Percentiles rank a stretch among this genome's conserved stretches.
Conservation (phyloP, 345 rosid species). For the Murraya paniculata region DNA sequence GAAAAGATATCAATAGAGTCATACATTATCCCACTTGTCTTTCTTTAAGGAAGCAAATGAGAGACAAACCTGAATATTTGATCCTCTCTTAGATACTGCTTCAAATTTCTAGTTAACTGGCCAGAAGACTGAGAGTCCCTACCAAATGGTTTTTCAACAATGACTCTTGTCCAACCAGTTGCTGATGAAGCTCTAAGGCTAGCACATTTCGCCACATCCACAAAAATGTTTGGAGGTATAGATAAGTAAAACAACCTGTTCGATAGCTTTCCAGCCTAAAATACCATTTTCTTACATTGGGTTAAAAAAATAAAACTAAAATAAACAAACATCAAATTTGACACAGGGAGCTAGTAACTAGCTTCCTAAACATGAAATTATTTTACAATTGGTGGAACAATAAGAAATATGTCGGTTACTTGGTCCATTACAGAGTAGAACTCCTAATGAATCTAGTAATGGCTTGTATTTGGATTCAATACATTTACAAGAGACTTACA, state of each 20-base stretch:
- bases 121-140: slow-evolving; percentile 78
- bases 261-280: slow-evolving; percentile 65
- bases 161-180: slow-evolving; percentile 87
- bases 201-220: slow-evolving; percentile 76
- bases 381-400: background rate
- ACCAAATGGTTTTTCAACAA: slow-evolving; percentile 93
- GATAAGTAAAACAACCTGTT: slow-evolving; percentile 85
- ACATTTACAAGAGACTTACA: too few relatives aligned
- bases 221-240: slow-evolving; percentile 83
- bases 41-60: background rate
- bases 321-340: background rate
- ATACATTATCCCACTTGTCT: background rate
- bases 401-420: background rate
- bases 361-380: background rate
- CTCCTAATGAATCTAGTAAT: too few relatives aligned
- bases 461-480: too few relatives aligned
- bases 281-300: slow-evolving; percentile 1
- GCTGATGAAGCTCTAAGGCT: slow-evolving; percentile 68
- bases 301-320: background rate
- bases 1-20: slow-evolving; percentile 13
- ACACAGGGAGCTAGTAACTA: background rate
- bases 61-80: slow-evolving; percentile 77
- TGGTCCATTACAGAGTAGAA: background rate
- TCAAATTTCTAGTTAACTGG: slow-evolving; percentile 74
- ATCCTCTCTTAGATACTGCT: slow-evolving; percentile 72